Conservation (phyloP, 1,139 yeast genomes). For the Debaryomyces robertsiae region DNA sequence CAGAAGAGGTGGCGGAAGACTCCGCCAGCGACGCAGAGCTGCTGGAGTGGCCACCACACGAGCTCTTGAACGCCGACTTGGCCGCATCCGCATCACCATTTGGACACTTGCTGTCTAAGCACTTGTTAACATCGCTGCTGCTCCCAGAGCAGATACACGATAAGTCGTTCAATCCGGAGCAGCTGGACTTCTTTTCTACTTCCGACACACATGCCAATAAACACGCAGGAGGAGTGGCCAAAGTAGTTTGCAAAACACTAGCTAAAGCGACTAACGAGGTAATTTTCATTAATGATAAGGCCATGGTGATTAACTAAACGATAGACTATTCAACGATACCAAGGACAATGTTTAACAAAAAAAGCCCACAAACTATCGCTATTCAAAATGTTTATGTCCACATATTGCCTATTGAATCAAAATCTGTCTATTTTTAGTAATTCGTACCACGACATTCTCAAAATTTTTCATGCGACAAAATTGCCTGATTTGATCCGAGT, state of each 20-base stretch:
- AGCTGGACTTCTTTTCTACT: slow-evolving; percentile 57
- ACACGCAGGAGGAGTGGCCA: slow-evolving; percentile 89
- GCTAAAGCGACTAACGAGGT: slow-evolving; percentile 55
- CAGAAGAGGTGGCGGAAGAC: slow-evolving; percentile 12
- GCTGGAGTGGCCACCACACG: slow-evolving; percentile 48
- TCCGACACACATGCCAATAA: slow-evolving; percentile 82
- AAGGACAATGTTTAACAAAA: slow-evolving; percentile 3
- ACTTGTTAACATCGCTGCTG: slow-evolving; percentile 51
- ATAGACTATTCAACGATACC: slow-evolving; percentile 10
- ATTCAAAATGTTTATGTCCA: slow-evolving; percentile 8
- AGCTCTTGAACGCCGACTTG: slow-evolving; percentile 51
- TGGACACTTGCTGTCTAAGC: slow-evolving; percentile 71
- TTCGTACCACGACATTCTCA: slow-evolving; percentile 2
- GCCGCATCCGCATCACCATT: slow-evolving; percentile 59
- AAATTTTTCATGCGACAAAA: slow-evolving; percentile 4
- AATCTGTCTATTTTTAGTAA: slow-evolving; percentile 9
- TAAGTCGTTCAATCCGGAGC: slow-evolving; percentile 62
- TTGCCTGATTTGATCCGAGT: background rate
- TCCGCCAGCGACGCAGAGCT: slow-evolving; percentile 12
- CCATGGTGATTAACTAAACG: slow-evolving; percentile 11
- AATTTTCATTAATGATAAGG: slow-evolving; percentile 26
- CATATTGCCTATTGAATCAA: slow-evolving; percentile 7
- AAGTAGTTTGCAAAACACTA: slow-evolving; percentile 48
- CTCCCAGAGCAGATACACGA: slow-evolving; percentile 65
- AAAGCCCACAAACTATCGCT: background rate